phyloP scores from a whole-genome alignment of 768 basidiomycete species.

The Pisolithus marmoratus region DNA sequence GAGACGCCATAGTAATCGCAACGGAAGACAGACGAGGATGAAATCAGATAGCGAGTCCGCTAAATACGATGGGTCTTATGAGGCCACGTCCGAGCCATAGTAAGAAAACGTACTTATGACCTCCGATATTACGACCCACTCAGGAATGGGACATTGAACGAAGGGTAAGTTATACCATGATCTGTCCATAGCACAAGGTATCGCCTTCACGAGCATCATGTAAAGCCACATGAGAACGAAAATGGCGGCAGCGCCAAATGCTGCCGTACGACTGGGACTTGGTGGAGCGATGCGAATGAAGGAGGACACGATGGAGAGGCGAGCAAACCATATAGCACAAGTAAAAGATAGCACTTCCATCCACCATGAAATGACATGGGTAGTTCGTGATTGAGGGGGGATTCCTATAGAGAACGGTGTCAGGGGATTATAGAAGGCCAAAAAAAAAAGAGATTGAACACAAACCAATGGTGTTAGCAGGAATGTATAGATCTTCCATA shows the following conservation, averaged over 20 bases:
- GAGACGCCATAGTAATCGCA: slow-evolving; percentile 40
- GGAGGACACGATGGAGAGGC: slow-evolving; percentile 20
- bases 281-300: slow-evolving; percentile 21
- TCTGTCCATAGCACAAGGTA: slow-evolving; percentile 35
- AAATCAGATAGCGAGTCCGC: slow-evolving; percentile 44
- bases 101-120: slow-evolving; percentile 38
- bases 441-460: neutral
- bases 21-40: slow-evolving; percentile 40
- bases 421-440: neutral
- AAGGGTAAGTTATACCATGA: slow-evolving; percentile 33
- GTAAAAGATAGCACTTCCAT: slow-evolving; percentile 15
- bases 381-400: slow-evolving; percentile 8
- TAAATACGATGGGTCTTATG: slow-evolving; percentile 11
- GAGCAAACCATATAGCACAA: slow-evolving; percentile 22
- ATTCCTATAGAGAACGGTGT: slow-evolving; percentile 24
- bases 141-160: slow-evolving; percentile 39
- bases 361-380: slow-evolving; percentile 17
- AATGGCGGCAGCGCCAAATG: slow-evolving; percentile 1
- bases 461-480: slow-evolving; percentile 8
- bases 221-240: slow-evolving; percentile 17
- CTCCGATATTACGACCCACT: slow-evolving; percentile 47
- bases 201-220: slow-evolving; percentile 19
- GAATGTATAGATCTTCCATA: slow-evolving; percentile 19
- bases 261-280: neutral
- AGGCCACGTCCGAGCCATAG: neutral